phyloP scores from a whole-genome alignment of 192 early-diverging fungal genomes.

The Lunasporangiospora selenospora region DNA sequence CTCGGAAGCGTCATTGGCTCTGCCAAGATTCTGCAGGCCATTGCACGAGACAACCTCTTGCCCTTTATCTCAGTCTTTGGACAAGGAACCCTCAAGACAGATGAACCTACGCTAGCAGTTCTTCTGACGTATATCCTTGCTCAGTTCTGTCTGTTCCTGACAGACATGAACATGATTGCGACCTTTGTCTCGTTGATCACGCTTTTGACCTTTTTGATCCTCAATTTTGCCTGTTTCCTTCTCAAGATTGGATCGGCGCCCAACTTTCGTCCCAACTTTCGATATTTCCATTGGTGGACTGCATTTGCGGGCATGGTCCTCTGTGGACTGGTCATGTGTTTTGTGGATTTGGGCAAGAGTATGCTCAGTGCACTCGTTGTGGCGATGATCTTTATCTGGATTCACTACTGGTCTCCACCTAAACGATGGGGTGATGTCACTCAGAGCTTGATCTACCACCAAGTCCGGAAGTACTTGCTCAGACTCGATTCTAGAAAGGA shows the following conservation, averaged over 20 bases:
- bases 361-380: conserved; percentile 58
- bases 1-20: conserved; percentile 65
- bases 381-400: conserved; percentile 63
- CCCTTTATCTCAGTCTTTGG: conserved; percentile 51
- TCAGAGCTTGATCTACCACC: conserved; percentile 74
- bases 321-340: conserved; percentile 60
- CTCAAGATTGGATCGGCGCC: conserved; percentile 69
- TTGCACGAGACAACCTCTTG: conserved; percentile 69
- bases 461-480: conserved; percentile 74
- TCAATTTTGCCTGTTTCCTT: conserved; percentile 71
- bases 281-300: conserved; percentile 70
- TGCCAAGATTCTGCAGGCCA: conserved; percentile 71
- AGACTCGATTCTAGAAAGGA: conserved; percentile 68
- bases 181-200: conserved; percentile 70
- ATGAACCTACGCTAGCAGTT: conserved; percentile 49
- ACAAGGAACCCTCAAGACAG: conserved; percentile 44
- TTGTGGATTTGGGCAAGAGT: conserved; percentile 59
- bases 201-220: conserved; percentile 66
- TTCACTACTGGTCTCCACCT: conserved; percentile 70
- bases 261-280: conserved; percentile 75
- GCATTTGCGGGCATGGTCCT: conserved; percentile 61
- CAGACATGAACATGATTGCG: conserved; percentile 70
- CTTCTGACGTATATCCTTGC: conserved; percentile 56
- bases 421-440: conserved; percentile 78
- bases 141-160: conserved; percentile 62